Conservation (phyloP, 768 basidiomycete genomes). For the Lyophyllum shimeji region DNA sequence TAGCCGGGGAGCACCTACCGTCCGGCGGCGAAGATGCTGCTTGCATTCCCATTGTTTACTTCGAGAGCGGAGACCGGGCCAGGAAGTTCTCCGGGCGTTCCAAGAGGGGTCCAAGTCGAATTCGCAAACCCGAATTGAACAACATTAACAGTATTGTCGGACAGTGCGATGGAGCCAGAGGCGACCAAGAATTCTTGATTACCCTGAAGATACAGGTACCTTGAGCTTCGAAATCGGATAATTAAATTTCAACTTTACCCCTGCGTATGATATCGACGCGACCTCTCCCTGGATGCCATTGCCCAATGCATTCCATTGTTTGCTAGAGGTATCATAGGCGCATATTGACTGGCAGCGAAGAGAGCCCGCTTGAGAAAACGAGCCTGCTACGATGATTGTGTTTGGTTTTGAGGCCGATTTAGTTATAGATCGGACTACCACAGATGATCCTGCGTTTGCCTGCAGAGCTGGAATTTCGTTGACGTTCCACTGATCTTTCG, state of each 20-base stretch:
- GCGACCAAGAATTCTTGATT: constrained; percentile 71
- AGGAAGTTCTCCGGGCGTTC: constrained; percentile 60
- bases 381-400: constrained; percentile 81
- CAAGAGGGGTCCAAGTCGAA: constrained; percentile 71
- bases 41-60: constrained; percentile 76
- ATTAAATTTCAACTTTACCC: constrained; percentile 42
- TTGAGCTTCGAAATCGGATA: background rate
- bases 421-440: constrained; percentile 72
- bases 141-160: constrained; percentile 67
- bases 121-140: constrained; percentile 73
- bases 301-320: constrained; percentile 81
- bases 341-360: constrained; percentile 79
- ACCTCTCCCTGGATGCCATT: constrained; percentile 82
- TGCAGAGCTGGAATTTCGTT: constrained; percentile 60
- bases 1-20: constrained; percentile 47
- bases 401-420: constrained; percentile 58
- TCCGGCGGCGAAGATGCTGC: constrained; percentile 90
- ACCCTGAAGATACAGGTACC: constrained; percentile 35
- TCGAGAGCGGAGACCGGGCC: constrained; percentile 90
- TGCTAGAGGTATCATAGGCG: constrained; percentile 60
- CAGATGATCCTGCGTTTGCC: constrained; percentile 47
- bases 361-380: constrained; percentile 78
- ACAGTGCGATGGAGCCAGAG: constrained; percentile 75
- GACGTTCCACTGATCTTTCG: constrained; percentile 58
- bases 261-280: constrained; percentile 75